Conservation (phyloP, 495 filamentous ascomycete species). For the Melanomma pulvis-pyrius region DNA sequence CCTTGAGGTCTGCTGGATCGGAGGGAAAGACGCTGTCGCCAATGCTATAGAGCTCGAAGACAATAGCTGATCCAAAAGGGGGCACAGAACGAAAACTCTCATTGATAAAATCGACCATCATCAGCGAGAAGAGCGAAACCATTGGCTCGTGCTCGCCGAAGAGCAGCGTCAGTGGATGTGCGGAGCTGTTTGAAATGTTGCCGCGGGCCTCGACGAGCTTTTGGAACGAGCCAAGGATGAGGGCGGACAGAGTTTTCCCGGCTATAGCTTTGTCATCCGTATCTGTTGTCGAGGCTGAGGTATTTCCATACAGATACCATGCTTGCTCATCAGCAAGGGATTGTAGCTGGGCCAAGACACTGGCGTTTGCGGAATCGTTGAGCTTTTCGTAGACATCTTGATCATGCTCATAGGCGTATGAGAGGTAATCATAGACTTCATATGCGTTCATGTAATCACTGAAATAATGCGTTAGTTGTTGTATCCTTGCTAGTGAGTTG, state of each 20-base stretch:
- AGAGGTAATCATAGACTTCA: constrained; percentile 71
- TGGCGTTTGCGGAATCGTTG: constrained; percentile 38
- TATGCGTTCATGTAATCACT: constrained; percentile 59
- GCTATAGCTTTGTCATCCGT: constrained; percentile 63
- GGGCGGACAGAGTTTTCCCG: constrained; percentile 65
- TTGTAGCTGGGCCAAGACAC: constrained; percentile 58
- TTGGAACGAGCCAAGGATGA: constrained; percentile 60
- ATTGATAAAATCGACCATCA: constrained; percentile 58
- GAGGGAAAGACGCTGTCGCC: constrained; percentile 54
- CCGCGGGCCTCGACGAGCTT: constrained; percentile 47
- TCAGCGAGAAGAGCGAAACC: constrained; percentile 70
- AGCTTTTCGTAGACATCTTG: constrained; percentile 56
- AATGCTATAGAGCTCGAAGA: constrained; percentile 71
- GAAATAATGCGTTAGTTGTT: background rate
- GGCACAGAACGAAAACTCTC: constrained; percentile 69
- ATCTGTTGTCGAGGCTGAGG: constrained; percentile 31
- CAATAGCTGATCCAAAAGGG: constrained; percentile 67
- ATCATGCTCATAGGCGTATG: constrained; percentile 73
- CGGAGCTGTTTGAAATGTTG: constrained; percentile 38
- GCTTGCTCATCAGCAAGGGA: constrained; percentile 67
- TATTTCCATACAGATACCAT: constrained; percentile 61
- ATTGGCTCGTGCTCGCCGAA: constrained; percentile 73
- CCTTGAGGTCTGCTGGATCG: constrained; percentile 57
- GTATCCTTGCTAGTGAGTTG: background rate
- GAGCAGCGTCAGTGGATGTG: constrained; percentile 61